Evolutionary conservation across 169 alveolate species (phyloP).

Genomic region (Cryptosporidium tyzzeri): DNA sequence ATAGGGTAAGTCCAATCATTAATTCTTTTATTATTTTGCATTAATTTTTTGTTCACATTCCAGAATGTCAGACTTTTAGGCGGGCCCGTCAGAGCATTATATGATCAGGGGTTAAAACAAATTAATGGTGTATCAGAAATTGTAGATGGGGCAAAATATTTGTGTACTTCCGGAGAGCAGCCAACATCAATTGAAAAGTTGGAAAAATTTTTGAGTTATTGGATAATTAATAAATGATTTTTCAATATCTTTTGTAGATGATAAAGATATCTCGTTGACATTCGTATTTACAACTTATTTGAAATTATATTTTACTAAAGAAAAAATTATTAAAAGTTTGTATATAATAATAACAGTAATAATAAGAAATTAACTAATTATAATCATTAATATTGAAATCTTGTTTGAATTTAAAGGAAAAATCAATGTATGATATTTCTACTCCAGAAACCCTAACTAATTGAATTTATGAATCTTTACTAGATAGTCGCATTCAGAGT

Average conservation of each 20-base stretch:
- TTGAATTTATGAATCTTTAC: no score
- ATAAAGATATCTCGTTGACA: background rate
- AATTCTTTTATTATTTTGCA: background rate
- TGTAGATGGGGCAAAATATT: constrained; percentile 89
- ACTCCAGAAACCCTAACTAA: background rate
- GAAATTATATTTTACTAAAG: background rate
- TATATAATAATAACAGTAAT: no score
- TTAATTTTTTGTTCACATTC: background rate
- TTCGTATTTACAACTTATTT: no score
- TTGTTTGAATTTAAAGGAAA: background rate
- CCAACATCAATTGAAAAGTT: constrained; percentile 88
- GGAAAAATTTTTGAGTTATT: constrained; percentile 85
- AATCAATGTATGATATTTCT: no score
- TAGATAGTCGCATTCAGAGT: background rate
- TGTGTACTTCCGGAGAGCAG: constrained; percentile 83
- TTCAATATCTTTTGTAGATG: background rate
- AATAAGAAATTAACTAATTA: no score
- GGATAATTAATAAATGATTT: constrained; percentile 80
- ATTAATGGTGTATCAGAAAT: constrained; percentile 83
- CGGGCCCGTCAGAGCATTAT: constrained; percentile 89
- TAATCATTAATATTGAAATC: background rate
- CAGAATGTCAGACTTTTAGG: constrained; percentile 82
- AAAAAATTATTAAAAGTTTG: no score
- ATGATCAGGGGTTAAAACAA: constrained; percentile 87
- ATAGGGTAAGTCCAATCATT: constrained; percentile 79